phyloP scores from a whole-genome alignment of 1,139 yeast species.

The Sporopachydermia cereana region DNA sequence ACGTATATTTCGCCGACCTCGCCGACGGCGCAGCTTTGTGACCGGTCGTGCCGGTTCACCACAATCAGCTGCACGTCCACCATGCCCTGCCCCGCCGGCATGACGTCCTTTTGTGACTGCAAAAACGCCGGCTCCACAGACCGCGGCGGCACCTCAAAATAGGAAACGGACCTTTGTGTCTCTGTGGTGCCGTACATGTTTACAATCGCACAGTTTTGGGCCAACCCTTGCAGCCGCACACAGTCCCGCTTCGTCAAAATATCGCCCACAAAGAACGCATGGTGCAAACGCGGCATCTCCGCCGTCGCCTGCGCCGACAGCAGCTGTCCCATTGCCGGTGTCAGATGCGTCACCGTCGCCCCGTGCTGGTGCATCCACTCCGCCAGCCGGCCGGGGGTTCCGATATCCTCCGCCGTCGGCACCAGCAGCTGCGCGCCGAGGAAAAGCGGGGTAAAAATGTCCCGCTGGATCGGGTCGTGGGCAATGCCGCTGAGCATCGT shows the following conservation, averaged over 20 bases:
- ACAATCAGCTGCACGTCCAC: conserved; percentile 84
- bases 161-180: conserved; percentile 96
- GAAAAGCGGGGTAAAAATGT: conserved; percentile 94
- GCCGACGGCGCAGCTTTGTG: conserved; percentile 94
- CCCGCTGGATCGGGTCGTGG: conserved; percentile 98
- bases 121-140: conserved; percentile 59
- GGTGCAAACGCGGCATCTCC: conserved; percentile 75
- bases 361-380: conserved; percentile 92
- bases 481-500: conserved; percentile 99
- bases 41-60: conserved; percentile 78
- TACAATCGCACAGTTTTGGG: conserved; percentile 79
- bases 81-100: conserved; percentile 99
- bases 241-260: conserved; percentile 95
- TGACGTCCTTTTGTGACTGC: conserved; percentile 79
- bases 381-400: conserved; percentile 94
- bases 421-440: conserved; percentile 87
- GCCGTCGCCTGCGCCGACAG: conserved; percentile 94
- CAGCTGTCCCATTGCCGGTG: conserved; percentile 99
- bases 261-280: conserved; percentile 98
- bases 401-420: conserved; percentile 95
- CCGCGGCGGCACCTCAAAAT: conserved; percentile 75
- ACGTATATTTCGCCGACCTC: conserved; percentile 98
- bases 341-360: conserved; percentile 92
- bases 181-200: conserved; percentile 99
- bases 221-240: conserved; percentile 79